Percentiles rank a stretch among this genome's conserved stretches.
These are phyloP conservation scores for Geosmithia morbida DNA, from an alignment of 2,329 filamentous ascomycete genomes.

Conservation along the genomic window DNA sequence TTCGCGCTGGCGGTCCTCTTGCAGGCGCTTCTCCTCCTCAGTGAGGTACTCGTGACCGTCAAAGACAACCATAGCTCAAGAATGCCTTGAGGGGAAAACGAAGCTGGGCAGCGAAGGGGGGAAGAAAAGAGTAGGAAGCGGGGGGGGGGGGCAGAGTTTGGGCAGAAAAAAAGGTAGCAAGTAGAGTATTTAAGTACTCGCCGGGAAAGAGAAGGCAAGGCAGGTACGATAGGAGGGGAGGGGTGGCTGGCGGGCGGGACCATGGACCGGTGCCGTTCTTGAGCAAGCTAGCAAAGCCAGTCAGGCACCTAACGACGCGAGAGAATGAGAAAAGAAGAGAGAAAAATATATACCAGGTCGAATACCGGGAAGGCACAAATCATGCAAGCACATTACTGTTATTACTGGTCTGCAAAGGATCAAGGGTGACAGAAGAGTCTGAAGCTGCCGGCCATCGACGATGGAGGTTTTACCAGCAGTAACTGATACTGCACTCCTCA, in stretches of 20 bases:
- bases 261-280: not conserved
- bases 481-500: not conserved
- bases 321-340: not conserved
- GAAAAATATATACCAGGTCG: not conserved
- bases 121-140: not conserved
- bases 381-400: not conserved
- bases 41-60: constrained; percentile 79
- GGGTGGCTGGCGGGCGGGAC: not conserved
- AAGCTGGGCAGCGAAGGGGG: not conserved
- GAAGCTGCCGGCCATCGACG: constrained; percentile 2
- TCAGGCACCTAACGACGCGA: not conserved
- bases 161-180: not conserved
- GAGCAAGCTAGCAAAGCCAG: not conserved
- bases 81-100: not conserved
- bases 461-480: not conserved
- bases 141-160: not conserved
- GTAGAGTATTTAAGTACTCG: not conserved
- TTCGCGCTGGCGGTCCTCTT: constrained; percentile 65
- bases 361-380: no score
- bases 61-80: constrained; percentile 66
- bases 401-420: not conserved
- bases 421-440: not conserved
- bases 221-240: not conserved
- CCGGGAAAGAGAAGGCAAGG: not conserved
- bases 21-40: constrained; percentile 80